Percentiles rank a stretch among this genome's conserved stretches.
Evolutionary conservation across 106 monocot genomes (phyloP).

Genomic region (Allium fistulosum): DNA sequence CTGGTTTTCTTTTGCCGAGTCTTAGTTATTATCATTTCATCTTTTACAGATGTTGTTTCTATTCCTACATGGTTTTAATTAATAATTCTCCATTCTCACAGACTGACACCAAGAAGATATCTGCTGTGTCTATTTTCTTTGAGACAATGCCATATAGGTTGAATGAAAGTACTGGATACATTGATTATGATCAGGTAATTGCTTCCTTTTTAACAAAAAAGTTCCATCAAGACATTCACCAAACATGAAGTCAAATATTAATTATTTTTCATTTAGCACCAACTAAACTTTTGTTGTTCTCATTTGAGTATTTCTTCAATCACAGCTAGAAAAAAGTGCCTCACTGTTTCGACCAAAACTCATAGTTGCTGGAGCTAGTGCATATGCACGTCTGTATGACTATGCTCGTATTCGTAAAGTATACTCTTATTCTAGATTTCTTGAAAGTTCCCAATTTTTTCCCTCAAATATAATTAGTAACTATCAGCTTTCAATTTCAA

Average conservation of each 20-base stretch:
- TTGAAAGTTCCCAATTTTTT: background rate
- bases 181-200: constrained; percentile 91
- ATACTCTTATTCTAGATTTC: background rate
- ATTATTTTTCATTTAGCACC: too few species aligned
- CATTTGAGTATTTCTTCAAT: background rate
- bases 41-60: background rate
- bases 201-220: background rate
- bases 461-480: background rate
- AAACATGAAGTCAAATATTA: too few species aligned
- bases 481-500: background rate
- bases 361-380: constrained; percentile 98
- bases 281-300: too few species aligned
- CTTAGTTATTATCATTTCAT: background rate
- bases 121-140: constrained; percentile 96
- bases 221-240: too few species aligned
- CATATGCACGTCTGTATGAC: constrained; percentile 96
- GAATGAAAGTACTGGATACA: constrained; percentile 94
- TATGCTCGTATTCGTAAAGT: constrained; percentile 89
- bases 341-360: constrained; percentile 86
- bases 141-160: constrained; percentile 99
- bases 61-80: background rate
- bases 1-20: background rate
- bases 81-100: constrained; percentile 17
- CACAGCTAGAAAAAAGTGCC: constrained; percentile 93
- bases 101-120: constrained; percentile 99